A percentile compares a stretch with the other conserved stretches of the same genome.
phyloP scores from a whole-genome alignment of 2,329 filamentous ascomycete species.

The Blumeria graminis region DNA sequence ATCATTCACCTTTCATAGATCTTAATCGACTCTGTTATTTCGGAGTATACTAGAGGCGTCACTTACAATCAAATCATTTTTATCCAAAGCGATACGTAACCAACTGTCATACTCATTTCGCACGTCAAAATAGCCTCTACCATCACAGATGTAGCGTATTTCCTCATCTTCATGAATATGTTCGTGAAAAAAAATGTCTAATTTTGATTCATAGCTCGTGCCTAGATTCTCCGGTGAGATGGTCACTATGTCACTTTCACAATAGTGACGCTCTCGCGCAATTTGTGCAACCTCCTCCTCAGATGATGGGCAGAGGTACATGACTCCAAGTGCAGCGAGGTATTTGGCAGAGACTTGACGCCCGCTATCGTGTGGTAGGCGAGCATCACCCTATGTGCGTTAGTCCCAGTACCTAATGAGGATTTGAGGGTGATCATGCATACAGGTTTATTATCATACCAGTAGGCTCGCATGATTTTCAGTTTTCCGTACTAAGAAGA shows the following conservation, averaged over 20 bases:
- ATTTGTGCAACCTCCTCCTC: slow-evolving; percentile 47
- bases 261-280: slow-evolving; percentile 56
- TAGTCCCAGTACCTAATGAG: slow-evolving; percentile 4
- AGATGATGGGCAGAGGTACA: slow-evolving; percentile 46
- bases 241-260: slow-evolving; percentile 81
- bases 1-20: too few species aligned
- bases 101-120: slow-evolving; percentile 61
- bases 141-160: slow-evolving; percentile 80
- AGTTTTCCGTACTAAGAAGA: too few species aligned
- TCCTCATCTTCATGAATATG: slow-evolving; percentile 97
- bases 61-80: slow-evolving; percentile 51
- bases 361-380: slow-evolving; percentile 70
- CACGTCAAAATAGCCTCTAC: slow-evolving; percentile 83
- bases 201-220: slow-evolving; percentile 72
- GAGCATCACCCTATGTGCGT: slow-evolving; percentile 59
- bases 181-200: slow-evolving; percentile 82
- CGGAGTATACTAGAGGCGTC: too few species aligned
- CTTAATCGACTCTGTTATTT: too few species aligned
- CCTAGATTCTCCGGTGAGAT: slow-evolving; percentile 75
- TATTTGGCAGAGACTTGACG: slow-evolving; percentile 37
- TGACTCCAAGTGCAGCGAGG: slow-evolving; percentile 52
- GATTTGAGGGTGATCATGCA: slow-evolving; percentile 6
- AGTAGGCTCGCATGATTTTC: slow-evolving; percentile 39
- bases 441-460: slow-evolving; percentile 43
- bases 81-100: slow-evolving; percentile 66